Percentiles rank a stretch among this genome's conserved stretches.
Conservation (phyloP, 1,139 yeast genomes). For the Nakaseomyces sp. region DNA sequence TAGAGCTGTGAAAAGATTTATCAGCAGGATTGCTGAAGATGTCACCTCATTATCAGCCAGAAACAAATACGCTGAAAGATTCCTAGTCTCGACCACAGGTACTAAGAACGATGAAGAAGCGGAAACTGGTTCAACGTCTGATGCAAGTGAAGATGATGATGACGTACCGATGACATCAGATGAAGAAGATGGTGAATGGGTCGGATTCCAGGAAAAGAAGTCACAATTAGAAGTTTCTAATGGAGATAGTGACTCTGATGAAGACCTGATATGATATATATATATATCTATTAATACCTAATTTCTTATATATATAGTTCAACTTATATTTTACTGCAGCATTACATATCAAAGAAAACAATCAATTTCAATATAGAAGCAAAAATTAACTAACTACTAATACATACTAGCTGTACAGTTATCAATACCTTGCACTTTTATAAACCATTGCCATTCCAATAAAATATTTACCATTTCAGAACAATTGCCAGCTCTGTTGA, state of each 20-base stretch:
- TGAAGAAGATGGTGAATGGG: conserved; percentile 26
- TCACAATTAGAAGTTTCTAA: conserved; percentile 18
- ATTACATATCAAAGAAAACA: too few species aligned
- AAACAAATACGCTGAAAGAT: conserved; percentile 46
- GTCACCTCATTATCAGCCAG: conserved; percentile 47
- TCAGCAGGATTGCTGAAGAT: conserved; percentile 68
- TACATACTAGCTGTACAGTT: too few species aligned
- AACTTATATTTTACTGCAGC: too few species aligned
- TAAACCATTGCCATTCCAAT: too few species aligned
- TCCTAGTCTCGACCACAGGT: conserved; percentile 32
- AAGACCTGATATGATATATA: conserved; percentile 16
- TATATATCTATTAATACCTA: conserved; percentile 7
- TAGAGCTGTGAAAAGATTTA: conserved; percentile 66
- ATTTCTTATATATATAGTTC: background rate
- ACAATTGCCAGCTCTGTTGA: too few species aligned
- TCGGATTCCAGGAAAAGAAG: conserved; percentile 24
- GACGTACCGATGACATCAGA: conserved; percentile 17
- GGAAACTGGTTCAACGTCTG: conserved; percentile 27
- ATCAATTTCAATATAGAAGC: too few species aligned
- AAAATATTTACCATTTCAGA: too few species aligned
- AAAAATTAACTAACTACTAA: too few species aligned
- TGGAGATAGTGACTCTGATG: conserved; percentile 12
- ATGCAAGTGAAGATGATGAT: conserved; percentile 18
- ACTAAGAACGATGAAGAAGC: conserved; percentile 12
- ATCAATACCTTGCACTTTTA: too few species aligned